Conservation (phyloP, 331 rosid genomes). For the Dryas integrifolia region DNA sequence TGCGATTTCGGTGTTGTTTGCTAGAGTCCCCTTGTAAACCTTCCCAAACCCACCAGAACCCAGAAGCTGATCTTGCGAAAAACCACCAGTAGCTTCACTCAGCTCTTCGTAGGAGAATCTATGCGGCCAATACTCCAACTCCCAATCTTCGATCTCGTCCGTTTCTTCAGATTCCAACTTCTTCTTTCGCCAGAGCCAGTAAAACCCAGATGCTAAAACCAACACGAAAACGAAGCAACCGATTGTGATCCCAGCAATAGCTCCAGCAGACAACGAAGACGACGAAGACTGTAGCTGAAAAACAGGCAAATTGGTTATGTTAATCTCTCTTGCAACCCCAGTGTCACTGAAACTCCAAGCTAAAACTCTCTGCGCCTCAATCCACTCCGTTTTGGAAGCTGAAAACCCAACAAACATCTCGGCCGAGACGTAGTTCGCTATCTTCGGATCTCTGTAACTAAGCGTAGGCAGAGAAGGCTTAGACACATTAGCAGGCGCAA, state of each 20-base stretch:
- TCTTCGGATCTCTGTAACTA: constrained; percentile 29
- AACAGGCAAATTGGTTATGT: constrained; percentile 56
- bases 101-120: constrained; percentile 75
- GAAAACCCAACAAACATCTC: constrained; percentile 90
- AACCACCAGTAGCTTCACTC: constrained; percentile 50
- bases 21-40: constrained; percentile 63
- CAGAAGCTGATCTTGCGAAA: constrained; percentile 43
- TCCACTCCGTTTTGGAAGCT: constrained; percentile 69
- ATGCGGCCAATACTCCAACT: constrained; percentile 84
- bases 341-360: constrained; percentile 90
- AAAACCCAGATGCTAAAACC: constrained; percentile 25
- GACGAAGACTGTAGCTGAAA: constrained; percentile 36
- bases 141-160: constrained; percentile 87
- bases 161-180: constrained; percentile 47
- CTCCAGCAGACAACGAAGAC: constrained; percentile 45
- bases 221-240: constrained; percentile 41
- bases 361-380: constrained; percentile 68
- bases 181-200: constrained; percentile 48
- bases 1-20: constrained; percentile 56
- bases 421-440: constrained; percentile 55
- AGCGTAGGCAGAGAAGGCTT: constrained; percentile 64
- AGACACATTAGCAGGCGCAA: constrained; percentile 55
- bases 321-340: constrained; percentile 57
- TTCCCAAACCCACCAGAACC: constrained; percentile 90
- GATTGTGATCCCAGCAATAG: constrained; percentile 50